Conservation (phyloP, 2,329 filamentous ascomycete species). For the Thielaviopsis euricoi region DNA sequence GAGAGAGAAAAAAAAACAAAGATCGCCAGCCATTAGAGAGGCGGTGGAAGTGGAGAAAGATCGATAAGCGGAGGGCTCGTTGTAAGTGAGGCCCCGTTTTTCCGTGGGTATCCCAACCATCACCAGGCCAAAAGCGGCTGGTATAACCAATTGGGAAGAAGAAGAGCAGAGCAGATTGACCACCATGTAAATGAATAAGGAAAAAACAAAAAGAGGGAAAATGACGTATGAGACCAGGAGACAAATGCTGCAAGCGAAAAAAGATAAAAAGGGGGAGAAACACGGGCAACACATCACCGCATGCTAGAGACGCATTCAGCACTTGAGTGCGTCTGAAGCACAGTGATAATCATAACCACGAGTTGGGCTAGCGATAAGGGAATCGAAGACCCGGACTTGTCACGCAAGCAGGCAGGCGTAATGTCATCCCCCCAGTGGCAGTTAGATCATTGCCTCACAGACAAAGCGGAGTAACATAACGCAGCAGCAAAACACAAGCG, state of each 20-base stretch:
- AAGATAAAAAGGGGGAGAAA: not conserved
- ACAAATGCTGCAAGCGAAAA: not conserved
- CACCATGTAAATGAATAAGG: not conserved
- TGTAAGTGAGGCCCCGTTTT: not conserved
- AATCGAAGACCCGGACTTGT: not conserved
- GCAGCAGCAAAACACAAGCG: not conserved
- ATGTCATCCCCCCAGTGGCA: not conserved
- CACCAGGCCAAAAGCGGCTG: not conserved
- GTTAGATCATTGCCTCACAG: not conserved
- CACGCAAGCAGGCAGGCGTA: not conserved
- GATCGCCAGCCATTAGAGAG: not conserved
- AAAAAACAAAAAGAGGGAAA: slow-evolving; percentile 1
- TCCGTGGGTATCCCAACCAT: not conserved
- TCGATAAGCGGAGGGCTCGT: not conserved
- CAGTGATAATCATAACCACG: not conserved
- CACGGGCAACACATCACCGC: not conserved
- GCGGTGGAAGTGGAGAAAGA: not conserved
- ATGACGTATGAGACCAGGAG: not conserved
- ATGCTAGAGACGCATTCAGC: not conserved
- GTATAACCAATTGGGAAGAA: slow-evolving; percentile 3
- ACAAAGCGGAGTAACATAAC: not conserved
- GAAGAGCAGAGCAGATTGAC: not conserved
- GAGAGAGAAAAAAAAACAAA: not conserved
- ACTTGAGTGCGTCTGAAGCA: not conserved
- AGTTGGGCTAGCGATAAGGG: not conserved